Evolutionary conservation across 352 stramenopile genomes (phyloP), one percentile per base, ranked within the genome.

Genomic region (Globisporangium middletonii): DNA sequence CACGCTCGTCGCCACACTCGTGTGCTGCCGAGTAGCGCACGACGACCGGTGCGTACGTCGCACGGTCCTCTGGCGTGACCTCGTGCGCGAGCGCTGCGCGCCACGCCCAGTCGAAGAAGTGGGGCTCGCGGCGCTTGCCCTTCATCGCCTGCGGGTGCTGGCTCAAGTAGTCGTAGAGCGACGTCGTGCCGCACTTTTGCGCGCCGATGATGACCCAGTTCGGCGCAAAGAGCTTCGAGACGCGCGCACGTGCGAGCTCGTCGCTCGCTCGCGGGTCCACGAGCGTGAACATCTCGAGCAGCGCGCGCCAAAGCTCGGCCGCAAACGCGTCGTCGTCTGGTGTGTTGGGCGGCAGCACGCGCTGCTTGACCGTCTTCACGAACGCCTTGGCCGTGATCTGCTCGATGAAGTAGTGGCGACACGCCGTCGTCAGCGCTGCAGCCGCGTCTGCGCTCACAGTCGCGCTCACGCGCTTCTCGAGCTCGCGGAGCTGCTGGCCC

Each of bases 91-190:
- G 44, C 26, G 73, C 71, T 0, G 63, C 54, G 28, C 64, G 49
- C 74, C 75, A 87, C n/a, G 55, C 48, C 77, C 77, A 84, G 63
- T 87, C 77, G 43, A 87, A 83, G 54, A 87, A 85, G 48, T 87
- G 77, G 18, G 77, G 75, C 59, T 87, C 77, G 43, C 76, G 76
- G 12, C 92, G 72, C 59, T 73, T 68, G 9, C 86, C 84, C 38
- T 79, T 77, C 16, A 88, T 53, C 4, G 96, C 75, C 35, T 87
- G 77, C 16, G 94, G 89, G 71, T 98, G 94, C 66, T 98, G 88
- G 47, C 71, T 73, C 44, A 87, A 54, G 18, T 81, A 77, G 30
- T 79, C 73, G 46, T 78, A 87, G 12, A 87, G 63, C 43, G 77
- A 84, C 58, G 77, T 87, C 55, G 77, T 87, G 55, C 77, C 77